Evolutionary conservation across 495 filamentous ascomycete species (phyloP).

Genomic region (Podospora fimiseda): DNA sequence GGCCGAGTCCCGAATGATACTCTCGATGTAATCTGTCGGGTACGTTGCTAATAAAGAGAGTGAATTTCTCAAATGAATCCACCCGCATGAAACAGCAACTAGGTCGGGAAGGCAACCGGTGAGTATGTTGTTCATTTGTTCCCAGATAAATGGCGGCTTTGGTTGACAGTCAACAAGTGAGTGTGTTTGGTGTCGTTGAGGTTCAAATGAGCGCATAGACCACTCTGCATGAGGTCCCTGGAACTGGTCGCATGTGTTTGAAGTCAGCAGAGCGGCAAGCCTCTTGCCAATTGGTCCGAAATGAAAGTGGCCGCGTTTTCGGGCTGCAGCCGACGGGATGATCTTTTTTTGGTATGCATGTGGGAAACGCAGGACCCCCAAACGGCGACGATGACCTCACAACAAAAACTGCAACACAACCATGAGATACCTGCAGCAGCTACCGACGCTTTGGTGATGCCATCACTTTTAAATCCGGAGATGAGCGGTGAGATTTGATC

Average conservation of each 20-base stretch:
- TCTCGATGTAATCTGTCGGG: too few species aligned
- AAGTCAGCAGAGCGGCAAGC: constrained; percentile 28
- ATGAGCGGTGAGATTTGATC: not conserved
- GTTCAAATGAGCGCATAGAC: constrained; percentile 21
- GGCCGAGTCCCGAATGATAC: too few species aligned
- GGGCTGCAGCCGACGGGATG: constrained; percentile 22
- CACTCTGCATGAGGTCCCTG: constrained; percentile 19
- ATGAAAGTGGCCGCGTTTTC: constrained; percentile 9
- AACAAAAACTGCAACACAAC: too few species aligned
- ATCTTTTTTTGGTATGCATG: constrained; percentile 17
- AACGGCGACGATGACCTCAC: not conserved
- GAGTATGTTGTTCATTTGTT: not conserved
- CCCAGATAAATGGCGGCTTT: not conserved
- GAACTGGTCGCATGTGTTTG: constrained; percentile 23
- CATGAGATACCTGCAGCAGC: too few species aligned
- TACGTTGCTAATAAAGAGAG: too few species aligned
- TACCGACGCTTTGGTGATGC: not conserved
- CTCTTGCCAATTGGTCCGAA: constrained; percentile 25
- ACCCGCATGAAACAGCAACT: constrained; percentile 1
- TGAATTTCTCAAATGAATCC: too few species aligned
- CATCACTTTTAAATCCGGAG: not conserved
- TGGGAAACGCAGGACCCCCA: constrained; percentile 8
- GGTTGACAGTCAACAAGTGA: not conserved
- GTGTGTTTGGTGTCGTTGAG: constrained; percentile 14
- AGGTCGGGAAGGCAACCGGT: not conserved